phyloP scores from a whole-genome alignment of 768 basidiomycete species.

The Calvatia gigantea region DNA sequence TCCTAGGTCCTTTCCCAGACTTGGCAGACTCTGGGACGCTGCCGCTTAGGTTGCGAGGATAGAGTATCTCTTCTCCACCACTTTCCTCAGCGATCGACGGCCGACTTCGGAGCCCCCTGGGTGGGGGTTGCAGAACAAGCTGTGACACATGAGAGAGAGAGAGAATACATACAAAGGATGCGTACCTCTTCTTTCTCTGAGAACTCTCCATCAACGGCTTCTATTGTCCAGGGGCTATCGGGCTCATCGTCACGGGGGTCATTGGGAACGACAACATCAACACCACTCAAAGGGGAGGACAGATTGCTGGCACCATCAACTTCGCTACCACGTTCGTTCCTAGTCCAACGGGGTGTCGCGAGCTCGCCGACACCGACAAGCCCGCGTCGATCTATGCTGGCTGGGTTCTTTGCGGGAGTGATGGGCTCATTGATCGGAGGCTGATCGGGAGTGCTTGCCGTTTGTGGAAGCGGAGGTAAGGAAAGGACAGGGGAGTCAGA shows the following conservation, averaged over 20 bases:
- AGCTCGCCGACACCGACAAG: slow-evolving; percentile 96
- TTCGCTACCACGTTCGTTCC: slow-evolving; percentile 30
- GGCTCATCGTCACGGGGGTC: slow-evolving; percentile 51
- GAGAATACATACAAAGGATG: slow-evolving; percentile 5
- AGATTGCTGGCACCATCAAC: slow-evolving; percentile 14
- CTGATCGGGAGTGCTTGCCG: slow-evolving; percentile 62
- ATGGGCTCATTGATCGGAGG: slow-evolving; percentile 47
- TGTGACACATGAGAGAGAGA: not conserved
- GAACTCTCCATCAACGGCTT: slow-evolving; percentile 76
- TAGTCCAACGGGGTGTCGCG: slow-evolving; percentile 91
- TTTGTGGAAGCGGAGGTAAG: slow-evolving; percentile 36
- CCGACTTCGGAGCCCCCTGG: slow-evolving; percentile 51
- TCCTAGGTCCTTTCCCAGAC: slow-evolving; percentile 23
- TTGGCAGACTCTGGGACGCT: slow-evolving; percentile 29
- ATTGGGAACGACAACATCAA: slow-evolving; percentile 35
- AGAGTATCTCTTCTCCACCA: slow-evolving; percentile 87
- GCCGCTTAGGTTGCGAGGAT: slow-evolving; percentile 57
- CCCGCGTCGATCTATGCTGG: slow-evolving; percentile 78
- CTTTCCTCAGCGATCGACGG: slow-evolving; percentile 80
- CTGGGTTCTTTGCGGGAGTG: slow-evolving; percentile 75
- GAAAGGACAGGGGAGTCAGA: slow-evolving; percentile 63
- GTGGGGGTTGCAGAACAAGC: slow-evolving; percentile 37
- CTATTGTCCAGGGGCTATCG: slow-evolving; percentile 88
- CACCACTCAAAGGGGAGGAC: slow-evolving; percentile 22
- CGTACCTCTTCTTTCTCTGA: slow-evolving; percentile 70